Evolutionary conservation across 2,329 filamentous ascomycete species (phyloP).

Genomic region (Pseudopyricularia javanii): DNA sequence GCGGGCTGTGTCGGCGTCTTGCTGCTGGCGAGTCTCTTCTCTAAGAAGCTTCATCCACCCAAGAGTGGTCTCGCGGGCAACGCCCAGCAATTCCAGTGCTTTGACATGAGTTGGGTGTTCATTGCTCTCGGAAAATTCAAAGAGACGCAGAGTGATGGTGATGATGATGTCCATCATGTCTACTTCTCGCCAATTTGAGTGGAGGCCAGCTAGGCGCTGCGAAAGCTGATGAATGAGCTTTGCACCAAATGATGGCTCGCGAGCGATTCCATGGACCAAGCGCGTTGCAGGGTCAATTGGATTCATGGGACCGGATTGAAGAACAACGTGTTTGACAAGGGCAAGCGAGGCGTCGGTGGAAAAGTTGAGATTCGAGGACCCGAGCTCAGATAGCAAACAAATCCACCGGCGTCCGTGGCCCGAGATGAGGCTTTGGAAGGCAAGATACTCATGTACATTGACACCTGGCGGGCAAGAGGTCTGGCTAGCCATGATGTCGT

Average conservation of each 20-base stretch:
- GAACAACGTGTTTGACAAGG: constrained; percentile 36
- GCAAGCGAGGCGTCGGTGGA: constrained; percentile 35
- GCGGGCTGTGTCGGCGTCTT: constrained; percentile 21
- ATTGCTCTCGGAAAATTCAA: constrained; percentile 8
- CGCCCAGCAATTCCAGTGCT: constrained; percentile 22
- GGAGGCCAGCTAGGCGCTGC: constrained; percentile 27
- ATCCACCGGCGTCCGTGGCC: constrained; percentile 35
- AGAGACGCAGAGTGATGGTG: constrained; percentile 31
- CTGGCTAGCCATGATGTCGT: constrained; percentile 38
- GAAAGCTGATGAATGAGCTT: constrained; percentile 34
- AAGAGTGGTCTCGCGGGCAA: constrained; percentile 27
- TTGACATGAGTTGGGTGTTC: constrained; percentile 2
- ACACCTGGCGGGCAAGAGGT: constrained; percentile 30
- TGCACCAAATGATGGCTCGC: constrained; percentile 34
- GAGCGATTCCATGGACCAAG: constrained; percentile 31
- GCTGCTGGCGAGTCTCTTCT: constrained; percentile 25
- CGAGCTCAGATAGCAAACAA: constrained; percentile 30
- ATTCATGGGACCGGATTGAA: constrained; percentile 39
- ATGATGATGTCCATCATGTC: constrained; percentile 46
- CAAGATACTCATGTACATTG: constrained; percentile 37
- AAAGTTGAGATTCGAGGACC: constrained; percentile 45
- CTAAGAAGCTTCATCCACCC: constrained; percentile 37
- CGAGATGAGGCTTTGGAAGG: constrained; percentile 33
- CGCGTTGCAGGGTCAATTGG: too few relatives aligned
- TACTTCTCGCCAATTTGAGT: constrained; percentile 44